phyloP scores from a whole-genome alignment of 495 filamentous ascomycete species.

The Aspergillus avenaceus region DNA sequence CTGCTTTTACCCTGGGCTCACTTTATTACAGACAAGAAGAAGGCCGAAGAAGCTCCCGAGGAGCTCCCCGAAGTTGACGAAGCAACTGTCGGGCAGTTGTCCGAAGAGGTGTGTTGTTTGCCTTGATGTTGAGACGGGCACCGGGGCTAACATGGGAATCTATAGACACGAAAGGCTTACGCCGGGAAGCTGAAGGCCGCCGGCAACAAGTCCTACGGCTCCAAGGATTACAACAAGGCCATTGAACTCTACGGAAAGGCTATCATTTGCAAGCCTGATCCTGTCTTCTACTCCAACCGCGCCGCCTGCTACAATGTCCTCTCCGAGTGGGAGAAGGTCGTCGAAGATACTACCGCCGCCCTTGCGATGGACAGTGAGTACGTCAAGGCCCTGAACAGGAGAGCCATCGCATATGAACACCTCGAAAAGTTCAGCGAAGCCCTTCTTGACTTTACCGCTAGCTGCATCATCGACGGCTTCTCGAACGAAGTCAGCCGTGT shows the following conservation, averaged over 20 bases:
- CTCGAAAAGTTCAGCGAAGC: slow-evolving; percentile 87
- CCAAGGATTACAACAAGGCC: slow-evolving; percentile 84
- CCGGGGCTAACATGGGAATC: slow-evolving; percentile 11
- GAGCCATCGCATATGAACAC: slow-evolving; percentile 95
- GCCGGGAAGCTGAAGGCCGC: slow-evolving; percentile 88
- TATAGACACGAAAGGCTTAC: slow-evolving; percentile 63
- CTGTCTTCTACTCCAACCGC: slow-evolving; percentile 97
- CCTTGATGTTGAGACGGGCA: background rate
- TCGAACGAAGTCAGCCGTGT: slow-evolving; percentile 82
- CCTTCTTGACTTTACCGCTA: slow-evolving; percentile 94
- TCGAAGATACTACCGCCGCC: slow-evolving; percentile 94
- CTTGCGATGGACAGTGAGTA: slow-evolving; percentile 91
- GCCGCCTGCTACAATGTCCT: slow-evolving; percentile 96
- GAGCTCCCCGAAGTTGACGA: slow-evolving; percentile 86
- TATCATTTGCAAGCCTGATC: slow-evolving; percentile 93
- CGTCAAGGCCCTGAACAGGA: slow-evolving; percentile 93
- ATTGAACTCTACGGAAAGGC: slow-evolving; percentile 94
- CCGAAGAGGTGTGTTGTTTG: slow-evolving; percentile 53
- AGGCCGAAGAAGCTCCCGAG: slow-evolving; percentile 63
- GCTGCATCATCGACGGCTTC: slow-evolving; percentile 98
- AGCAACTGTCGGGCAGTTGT: slow-evolving; percentile 61
- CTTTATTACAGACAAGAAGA: slow-evolving; percentile 36
- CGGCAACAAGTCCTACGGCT: slow-evolving; percentile 93
- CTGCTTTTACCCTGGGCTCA: slow-evolving; percentile 13
- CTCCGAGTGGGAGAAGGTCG: slow-evolving; percentile 88